A percentile compares a stretch with the other conserved stretches of the same genome.
Evolutionary conservation across 192 early-diverging fungal genomes (phyloP).

Genomic region (Umbelopsis sp.): DNA sequence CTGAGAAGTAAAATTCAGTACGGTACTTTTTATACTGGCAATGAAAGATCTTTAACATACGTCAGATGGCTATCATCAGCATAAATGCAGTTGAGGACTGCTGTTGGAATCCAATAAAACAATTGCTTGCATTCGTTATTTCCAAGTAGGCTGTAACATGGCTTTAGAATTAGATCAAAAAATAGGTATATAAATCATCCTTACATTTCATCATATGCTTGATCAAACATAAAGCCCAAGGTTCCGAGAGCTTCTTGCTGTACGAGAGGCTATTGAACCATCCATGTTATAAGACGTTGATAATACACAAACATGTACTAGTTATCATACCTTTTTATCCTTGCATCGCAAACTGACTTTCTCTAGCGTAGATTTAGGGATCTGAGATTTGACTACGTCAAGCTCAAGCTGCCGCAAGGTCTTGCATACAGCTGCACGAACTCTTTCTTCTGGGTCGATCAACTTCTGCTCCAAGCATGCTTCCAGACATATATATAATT

Average conservation of each 20-base stretch:
- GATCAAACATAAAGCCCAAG: slow-evolving; percentile 72
- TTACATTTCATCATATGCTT: slow-evolving; percentile 74
- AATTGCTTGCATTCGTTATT: not conserved
- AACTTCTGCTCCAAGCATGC: slow-evolving; percentile 69
- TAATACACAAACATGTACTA: not conserved
- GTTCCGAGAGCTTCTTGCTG: slow-evolving; percentile 79
- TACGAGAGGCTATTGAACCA: slow-evolving; percentile 44
- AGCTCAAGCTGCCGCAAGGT: slow-evolving; percentile 70
- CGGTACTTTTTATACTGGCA: not conserved
- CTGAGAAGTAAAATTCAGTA: slow-evolving; percentile 29
- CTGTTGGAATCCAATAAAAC: slow-evolving; percentile 81
- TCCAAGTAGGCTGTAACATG: not conserved
- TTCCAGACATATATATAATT: slow-evolving; percentile 22
- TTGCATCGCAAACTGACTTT: slow-evolving; percentile 80
- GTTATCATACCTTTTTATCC: slow-evolving; percentile 73
- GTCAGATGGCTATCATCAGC: slow-evolving; percentile 80
- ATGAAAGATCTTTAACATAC: slow-evolving; percentile 45
- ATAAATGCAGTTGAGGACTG: slow-evolving; percentile 83
- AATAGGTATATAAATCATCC: slow-evolving; percentile 13
- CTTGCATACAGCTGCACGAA: slow-evolving; percentile 75
- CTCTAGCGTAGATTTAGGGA: slow-evolving; percentile 59
- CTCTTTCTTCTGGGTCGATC: slow-evolving; percentile 91
- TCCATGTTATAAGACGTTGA: not conserved
- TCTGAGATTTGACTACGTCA: slow-evolving; percentile 54
- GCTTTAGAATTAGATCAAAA: not conserved